Evolutionary conservation across 129 eudicot species (phyloP).

Genomic region (Flaveria ramosissima): DNA sequence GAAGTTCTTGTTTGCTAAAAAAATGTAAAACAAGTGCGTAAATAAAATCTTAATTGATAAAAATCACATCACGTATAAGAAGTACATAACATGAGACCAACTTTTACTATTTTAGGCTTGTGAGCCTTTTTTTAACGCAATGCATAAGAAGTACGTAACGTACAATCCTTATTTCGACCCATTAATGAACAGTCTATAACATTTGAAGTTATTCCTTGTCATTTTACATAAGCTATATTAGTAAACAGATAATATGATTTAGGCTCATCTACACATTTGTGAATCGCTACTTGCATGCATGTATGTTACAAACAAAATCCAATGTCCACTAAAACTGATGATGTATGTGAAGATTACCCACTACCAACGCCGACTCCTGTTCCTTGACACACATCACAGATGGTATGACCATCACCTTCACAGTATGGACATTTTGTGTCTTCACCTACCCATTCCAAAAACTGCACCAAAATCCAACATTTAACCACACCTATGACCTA

Average conservation of each 20-base stretch:
- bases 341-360: conserved; percentile 6
- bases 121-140: no score
- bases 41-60: no score
- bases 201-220: background rate
- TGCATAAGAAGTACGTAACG: no score
- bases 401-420: conserved; percentile 62
- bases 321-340: background rate
- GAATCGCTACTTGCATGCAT: conserved; percentile 17
- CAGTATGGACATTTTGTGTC: conserved; percentile 83
- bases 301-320: background rate
- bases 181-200: background rate
- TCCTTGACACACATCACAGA: conserved; percentile 74
- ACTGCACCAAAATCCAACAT: conserved; percentile 55
- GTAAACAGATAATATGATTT: background rate
- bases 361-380: conserved; percentile 31
- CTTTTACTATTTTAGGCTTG: no score
- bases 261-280: conserved; percentile 8
- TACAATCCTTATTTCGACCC: background rate
- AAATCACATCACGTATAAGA: no score
- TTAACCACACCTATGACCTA: background rate
- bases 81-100: no score
- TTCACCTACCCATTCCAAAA: conserved; percentile 92
- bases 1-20: no score
- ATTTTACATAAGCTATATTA: background rate
- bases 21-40: no score